A percentile compares a stretch with the other conserved stretches of the same genome.
Conservation (phyloP, 768 basidiomycete genomes). For the Amylocystis lapponica region DNA sequence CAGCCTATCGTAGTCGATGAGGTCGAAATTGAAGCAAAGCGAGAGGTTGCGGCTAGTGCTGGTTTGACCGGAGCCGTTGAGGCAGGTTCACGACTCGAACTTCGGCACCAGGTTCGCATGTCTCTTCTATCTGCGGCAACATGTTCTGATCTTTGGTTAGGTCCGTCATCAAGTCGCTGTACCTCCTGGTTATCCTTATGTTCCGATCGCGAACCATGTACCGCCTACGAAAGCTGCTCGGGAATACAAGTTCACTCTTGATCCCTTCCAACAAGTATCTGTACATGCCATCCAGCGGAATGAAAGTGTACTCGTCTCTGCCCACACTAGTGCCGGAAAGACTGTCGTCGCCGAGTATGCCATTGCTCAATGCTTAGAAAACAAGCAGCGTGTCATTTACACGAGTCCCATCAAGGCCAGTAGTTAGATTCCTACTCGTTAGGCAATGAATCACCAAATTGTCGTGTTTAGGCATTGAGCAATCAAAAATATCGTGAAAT, state of each 20-base stretch:
- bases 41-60: slow-evolving; percentile 85
- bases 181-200: slow-evolving; percentile 86
- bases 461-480: slow-evolving; percentile 72
- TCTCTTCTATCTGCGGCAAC: slow-evolving; percentile 2
- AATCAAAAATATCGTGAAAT: slow-evolving; percentile 99
- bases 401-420: slow-evolving; percentile 98
- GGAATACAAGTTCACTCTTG: slow-evolving; percentile 93
- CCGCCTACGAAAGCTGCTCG: slow-evolving; percentile 86
- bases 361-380: slow-evolving; percentile 91
- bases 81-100: slow-evolving; percentile 64
- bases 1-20: slow-evolving; percentile 85
- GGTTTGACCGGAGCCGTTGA: slow-evolving; percentile 70
- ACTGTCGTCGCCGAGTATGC: slow-evolving; percentile 99
- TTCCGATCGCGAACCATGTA: slow-evolving; percentile 87
- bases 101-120: slow-evolving; percentile 75
- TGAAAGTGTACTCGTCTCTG: slow-evolving; percentile 95
- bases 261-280: slow-evolving; percentile 96
- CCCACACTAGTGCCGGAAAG: slow-evolving; percentile 98
- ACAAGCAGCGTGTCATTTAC: slow-evolving; percentile 96
- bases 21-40: slow-evolving; percentile 89
- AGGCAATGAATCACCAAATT: slow-evolving; percentile 8
- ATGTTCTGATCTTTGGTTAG: slow-evolving; percentile 31
- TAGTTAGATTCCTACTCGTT: slow-evolving; percentile 15
- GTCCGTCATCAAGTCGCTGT: slow-evolving; percentile 96
- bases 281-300: slow-evolving; percentile 94